Evolutionary conservation across 306 rosid species (phyloP), one percentile per base, ranked within the genome.

Genomic region (Heteromeles arbutifolia): DNA sequence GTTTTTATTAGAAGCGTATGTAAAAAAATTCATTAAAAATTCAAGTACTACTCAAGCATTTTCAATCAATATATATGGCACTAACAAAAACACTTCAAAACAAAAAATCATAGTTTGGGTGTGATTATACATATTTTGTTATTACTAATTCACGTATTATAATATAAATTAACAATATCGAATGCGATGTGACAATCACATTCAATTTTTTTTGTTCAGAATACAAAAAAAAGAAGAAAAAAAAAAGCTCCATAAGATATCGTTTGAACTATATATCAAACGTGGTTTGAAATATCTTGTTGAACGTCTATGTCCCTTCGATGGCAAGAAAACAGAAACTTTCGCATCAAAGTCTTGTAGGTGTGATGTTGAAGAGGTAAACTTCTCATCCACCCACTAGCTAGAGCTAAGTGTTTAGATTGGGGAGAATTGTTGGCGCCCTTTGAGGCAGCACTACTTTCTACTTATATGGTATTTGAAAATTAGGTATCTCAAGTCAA

Each of bases 281-380:
- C 54, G 81, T 74, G 45, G 12, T 37, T 48, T 52, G 78, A 71
- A 73, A 77, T 63, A 61, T 53, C 29, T 81, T 70, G 71, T 52
- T 54, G 78, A 65, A 83, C 37, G 76, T 44, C 43, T 39, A 69
- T 76, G 73, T 83, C 24, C 84, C 88, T 81, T 83, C 32, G 82
- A 74, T 76, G 70, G 73, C 72, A 82, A 83, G 83, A 78, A 84
- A 88, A 78, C 65, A 50, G 64, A 73, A 58, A 72, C 22, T 67
- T 78, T 85, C 17, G 67, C 74, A 74, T 75, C 69, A 32, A 64
- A 67, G 69, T 78, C 72, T 59, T 34, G 11, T 74, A 59, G 73
- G 74, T 75, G 75, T 67, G 84, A 76, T 75, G 68, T 59, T 69
- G 28, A n/a, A 68, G 24, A 68, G 75, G 74, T 68, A 77, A 50